Evolutionary conservation across 1,139 yeast species (phyloP).

Genomic region (Blastobotrys persicus): DNA sequence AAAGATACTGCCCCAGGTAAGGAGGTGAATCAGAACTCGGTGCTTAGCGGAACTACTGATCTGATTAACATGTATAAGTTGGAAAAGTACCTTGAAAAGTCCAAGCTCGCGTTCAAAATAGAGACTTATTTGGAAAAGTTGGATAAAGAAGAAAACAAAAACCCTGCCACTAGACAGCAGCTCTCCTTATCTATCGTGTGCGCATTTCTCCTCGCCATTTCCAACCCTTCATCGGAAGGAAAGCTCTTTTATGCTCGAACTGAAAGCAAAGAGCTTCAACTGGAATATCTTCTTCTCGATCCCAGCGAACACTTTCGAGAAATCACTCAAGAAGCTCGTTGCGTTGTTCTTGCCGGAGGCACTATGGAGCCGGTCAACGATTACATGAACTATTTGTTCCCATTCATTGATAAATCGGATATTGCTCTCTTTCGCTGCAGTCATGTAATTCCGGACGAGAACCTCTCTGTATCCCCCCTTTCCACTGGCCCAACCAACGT

Average conservation of each 20-base stretch:
- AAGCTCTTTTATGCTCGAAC: constrained; percentile 62
- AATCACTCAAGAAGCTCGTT: constrained; percentile 61
- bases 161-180: constrained; percentile 35
- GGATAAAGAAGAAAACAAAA: constrained; percentile 20
- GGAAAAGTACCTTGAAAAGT: constrained; percentile 58
- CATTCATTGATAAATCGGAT: constrained; percentile 43
- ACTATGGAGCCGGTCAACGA: constrained; percentile 92
- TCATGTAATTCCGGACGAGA: constrained; percentile 75
- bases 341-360: constrained; percentile 88
- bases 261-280: constrained; percentile 35
- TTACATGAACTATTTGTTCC: constrained; percentile 63
- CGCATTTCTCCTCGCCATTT: constrained; percentile 60
- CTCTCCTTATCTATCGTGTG: constrained; percentile 69
- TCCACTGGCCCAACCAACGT: constrained; percentile 32
- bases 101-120: constrained; percentile 82
- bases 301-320: constrained; percentile 72
- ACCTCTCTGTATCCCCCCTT: constrained; percentile 61
- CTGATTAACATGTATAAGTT: constrained; percentile 67
- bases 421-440: constrained; percentile 69
- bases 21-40: constrained; percentile 49
- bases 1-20: constrained; percentile 50
- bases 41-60: constrained; percentile 67
- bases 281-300: constrained; percentile 75
- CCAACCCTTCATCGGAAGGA: constrained; percentile 81
- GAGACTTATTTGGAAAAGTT: constrained; percentile 60